phyloP scores from a whole-genome alignment of 495 filamentous ascomycete genomes.

The Cudoniella acicularis region DNA sequence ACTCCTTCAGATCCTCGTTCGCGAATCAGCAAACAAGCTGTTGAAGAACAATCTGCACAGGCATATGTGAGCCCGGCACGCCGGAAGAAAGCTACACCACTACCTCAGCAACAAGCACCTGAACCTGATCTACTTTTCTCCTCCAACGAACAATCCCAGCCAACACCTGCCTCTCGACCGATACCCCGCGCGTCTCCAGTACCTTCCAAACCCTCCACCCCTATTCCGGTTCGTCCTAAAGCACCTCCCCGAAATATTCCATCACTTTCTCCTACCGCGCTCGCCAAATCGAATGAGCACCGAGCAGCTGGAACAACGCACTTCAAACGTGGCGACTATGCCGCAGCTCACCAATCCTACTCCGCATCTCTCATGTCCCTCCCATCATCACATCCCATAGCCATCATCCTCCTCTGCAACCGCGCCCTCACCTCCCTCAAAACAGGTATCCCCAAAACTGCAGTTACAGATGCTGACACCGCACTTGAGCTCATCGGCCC shows the following conservation, averaged over 20 bases:
- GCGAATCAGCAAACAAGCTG: conserved; percentile 62
- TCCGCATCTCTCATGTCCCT: conserved; percentile 68
- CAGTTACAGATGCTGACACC: conserved; percentile 76
- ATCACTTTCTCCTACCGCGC: conserved; percentile 57
- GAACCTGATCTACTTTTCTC: conserved; percentile 23
- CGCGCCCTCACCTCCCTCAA: conserved; percentile 86
- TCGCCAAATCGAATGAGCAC: conserved; percentile 68
- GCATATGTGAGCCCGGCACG: conserved; percentile 90
- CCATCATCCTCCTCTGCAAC: conserved; percentile 85
- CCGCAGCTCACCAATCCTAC: conserved; percentile 78
- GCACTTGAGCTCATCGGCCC: conserved; percentile 79
- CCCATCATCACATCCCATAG: conserved; percentile 77
- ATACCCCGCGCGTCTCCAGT: conserved; percentile 28
- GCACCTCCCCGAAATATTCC: conserved; percentile 64
- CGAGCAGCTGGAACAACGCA: conserved; percentile 76
- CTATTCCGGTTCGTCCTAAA: conserved; percentile 37
- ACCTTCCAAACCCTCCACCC: conserved; percentile 40
- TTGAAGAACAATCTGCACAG: conserved; percentile 78
- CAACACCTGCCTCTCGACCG: conserved; percentile 19
- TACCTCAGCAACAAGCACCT: conserved; percentile 26
- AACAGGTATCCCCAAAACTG: conserved; percentile 81
- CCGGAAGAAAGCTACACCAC: conserved; percentile 60
- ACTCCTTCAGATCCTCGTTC: conserved; percentile 47
- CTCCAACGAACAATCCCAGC: conserved; percentile 7
- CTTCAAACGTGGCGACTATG: conserved; percentile 93